Base-by-base conservation (phyloP, 192 early-diverging fungal genomes). In the Linnemannia exigua region DNA sequence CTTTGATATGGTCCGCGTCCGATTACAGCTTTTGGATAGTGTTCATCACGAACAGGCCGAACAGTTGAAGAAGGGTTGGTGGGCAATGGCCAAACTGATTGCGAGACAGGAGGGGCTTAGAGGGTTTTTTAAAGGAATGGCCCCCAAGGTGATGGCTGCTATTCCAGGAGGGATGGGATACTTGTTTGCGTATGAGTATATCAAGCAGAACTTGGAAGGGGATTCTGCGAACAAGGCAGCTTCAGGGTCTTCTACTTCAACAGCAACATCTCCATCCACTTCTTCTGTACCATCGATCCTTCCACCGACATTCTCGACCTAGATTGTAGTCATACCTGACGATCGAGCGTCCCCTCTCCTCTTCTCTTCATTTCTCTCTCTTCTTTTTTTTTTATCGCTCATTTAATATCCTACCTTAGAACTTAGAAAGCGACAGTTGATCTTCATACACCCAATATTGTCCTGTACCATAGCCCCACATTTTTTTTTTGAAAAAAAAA, bases 101-200 rank as follows among this genome's bases (percentile, higher is more conserved):
- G 90, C 90, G 7, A 87, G 81, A n/a, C 89, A 92, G 46, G 96
- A 97, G 75, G 96, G 95, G 1, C 69, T 94, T 17, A 90, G 93
- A 16, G 97, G 97, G 19, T 89, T 98, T 54, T 95, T 94, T 84
- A 92, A 92, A 66, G 96, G 95, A 3, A 90, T 99, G 81, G 84
- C 97, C 1, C 97, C 98, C 35, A 85, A 85, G 68, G 70, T 85
- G 12, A 85, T 85, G 77, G 83, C 83, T 8, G 66, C 83, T 4
- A 85, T 85, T 25, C 83, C 83, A 36, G 74, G 67, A 35, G 83
- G 83, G 7, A 76, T 85, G 25, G 83, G 83, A 14, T 85, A 85
- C 33, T 63, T 85, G n/a, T 85, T 85, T 66, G 83, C 83, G 0
- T 85, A 85, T 37, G 83, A 85, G 48, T 79, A 85, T 33, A 85